Base-by-base conservation (phyloP, 2,329 filamentous ascomycete species). In the Claviceps quebecensis region DNA sequence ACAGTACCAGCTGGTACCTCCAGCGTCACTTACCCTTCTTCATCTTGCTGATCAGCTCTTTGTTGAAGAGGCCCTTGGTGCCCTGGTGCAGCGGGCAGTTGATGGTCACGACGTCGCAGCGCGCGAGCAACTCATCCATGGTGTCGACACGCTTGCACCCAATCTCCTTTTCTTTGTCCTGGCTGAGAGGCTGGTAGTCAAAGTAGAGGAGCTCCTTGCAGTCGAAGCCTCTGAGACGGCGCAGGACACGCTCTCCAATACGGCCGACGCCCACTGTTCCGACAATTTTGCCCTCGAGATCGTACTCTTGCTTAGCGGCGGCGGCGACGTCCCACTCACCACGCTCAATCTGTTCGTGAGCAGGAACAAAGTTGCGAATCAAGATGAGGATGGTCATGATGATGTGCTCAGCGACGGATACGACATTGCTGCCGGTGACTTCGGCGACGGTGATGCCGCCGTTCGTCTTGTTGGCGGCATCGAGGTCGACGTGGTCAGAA, bases 171-270 rank as follows among this genome's bases (percentile, higher is more conserved):
- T 97, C 90, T 63, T 82, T 77, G 76, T 95, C 89, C 55, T 87
- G 65, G 55, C 73, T 77, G 58, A 98, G 78, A 49, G 91, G 89
- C 80, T 98, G 93, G 85, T 98, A 98, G 76, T 98, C 93, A 69
- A 87, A 97, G 86, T 98, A 98, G 57, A 97, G 81, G 48, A 98
- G 81, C 79, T 97, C 91, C 84, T 95, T 95, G 87, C 93, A 98
- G 78, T 95, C 91, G 67, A 98, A 98, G 59, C 90, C 76, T 83
- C 94, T 95, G 64, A 98, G 84, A 59, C 93, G 84, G 70, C 91
- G 86, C 61, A 98, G 82, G 53, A 98, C 93, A 73, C 93, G 90
- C 83, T 97, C 90, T 64, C 93, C 93, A 63, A 98, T 98, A 68
- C 93, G 88, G 69, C 93, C 93, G 56, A 97, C 90, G 64, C 87